A percentile compares a stretch with the other conserved stretches of the same genome.
phyloP scores from a whole-genome alignment of 2,329 filamentous ascomycete genomes.

The Cordyceps militaris region DNA sequence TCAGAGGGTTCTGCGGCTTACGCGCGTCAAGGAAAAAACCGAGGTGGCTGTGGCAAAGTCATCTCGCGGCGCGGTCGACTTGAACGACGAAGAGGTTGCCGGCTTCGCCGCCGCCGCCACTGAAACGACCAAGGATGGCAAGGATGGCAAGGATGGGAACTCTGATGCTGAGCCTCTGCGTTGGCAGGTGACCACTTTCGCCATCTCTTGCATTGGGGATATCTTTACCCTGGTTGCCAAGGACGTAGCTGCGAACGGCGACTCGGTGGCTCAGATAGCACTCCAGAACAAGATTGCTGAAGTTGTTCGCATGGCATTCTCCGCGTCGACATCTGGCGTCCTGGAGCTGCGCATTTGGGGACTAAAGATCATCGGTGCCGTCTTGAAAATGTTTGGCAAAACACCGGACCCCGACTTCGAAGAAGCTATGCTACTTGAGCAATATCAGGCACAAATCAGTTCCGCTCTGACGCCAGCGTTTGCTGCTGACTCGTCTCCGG shows the following conservation, averaged over 20 bases:
- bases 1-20: slow-evolving; percentile 84
- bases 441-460: slow-evolving; percentile 97
- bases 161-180: slow-evolving; percentile 77
- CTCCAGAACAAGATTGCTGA: slow-evolving; percentile 82
- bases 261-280: slow-evolving; percentile 68
- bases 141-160: slow-evolving; percentile 44
- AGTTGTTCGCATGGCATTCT: slow-evolving; percentile 94
- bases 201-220: slow-evolving; percentile 80
- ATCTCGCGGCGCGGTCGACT: slow-evolving; percentile 57
- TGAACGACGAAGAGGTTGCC: slow-evolving; percentile 93
- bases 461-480: slow-evolving; percentile 95
- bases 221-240: slow-evolving; percentile 73
- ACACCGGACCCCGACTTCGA: slow-evolving; percentile 94
- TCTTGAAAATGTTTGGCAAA: slow-evolving; percentile 93
- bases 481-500: slow-evolving; percentile 88
- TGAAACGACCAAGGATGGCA: slow-evolving; percentile 45
- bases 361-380: slow-evolving; percentile 85
- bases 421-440: slow-evolving; percentile 92
- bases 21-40: slow-evolving; percentile 58
- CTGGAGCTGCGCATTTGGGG: slow-evolving; percentile 86
- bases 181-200: slow-evolving; percentile 94
- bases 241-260: slow-evolving; percentile 69
- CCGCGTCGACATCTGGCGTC: slow-evolving; percentile 89
- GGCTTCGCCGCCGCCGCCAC: slow-evolving; percentile 78
- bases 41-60: slow-evolving; percentile 39